Evolutionary conservation across 495 filamentous ascomycete species (phyloP), one percentile per base, ranked within the genome.

Genomic region (Annulohypoxylon bovei): DNA sequence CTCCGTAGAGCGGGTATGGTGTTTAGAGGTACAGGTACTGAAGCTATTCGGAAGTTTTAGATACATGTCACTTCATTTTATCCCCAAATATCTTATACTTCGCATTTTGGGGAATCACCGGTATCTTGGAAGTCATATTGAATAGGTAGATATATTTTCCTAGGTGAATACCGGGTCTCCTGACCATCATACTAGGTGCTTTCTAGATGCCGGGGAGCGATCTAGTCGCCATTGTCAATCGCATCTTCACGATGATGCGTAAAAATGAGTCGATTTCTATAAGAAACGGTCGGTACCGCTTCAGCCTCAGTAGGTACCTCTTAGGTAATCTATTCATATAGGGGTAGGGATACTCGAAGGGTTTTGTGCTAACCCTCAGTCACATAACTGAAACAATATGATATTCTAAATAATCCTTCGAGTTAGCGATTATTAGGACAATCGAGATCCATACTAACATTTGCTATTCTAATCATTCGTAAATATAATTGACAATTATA

Each of bases 121-220:
- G 14, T 6, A 25, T 30, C 30, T 30, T 30, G 3, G 11, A 18
- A 12, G n/a, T 6, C 49, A 53, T 20, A 33, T 11, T 14, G 49
- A 33, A n/a, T 53, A 20, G 22, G 23, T 32, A 53, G 16, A 27
- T 18, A 53, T 22, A 20, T 53, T 53, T 4, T 33, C 14, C 49
- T 53, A 33, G 20, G n/a, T 53, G 7, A 20, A 53, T 27, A 7
- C 33, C 27, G 5, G 14, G 49, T 53, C 49, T 53, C 49, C 49
- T 53, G 49, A 53, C 27, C 16, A 53, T 53, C 49, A 22, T 53
- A 53, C 49, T 6, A 53, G 49, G 49, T 20, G 6, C 28, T 9
- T 35, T 32, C n/a, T 53, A 27, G 28, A 53, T n/a, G 27, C 49
- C 28, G 28, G 49, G 14, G 20, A 28, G 12, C n/a, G 9, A 25